Evolutionary conservation across 352 stramenopile genomes (phyloP).

Genomic region (Globisporangium recalcitrans): DNA sequence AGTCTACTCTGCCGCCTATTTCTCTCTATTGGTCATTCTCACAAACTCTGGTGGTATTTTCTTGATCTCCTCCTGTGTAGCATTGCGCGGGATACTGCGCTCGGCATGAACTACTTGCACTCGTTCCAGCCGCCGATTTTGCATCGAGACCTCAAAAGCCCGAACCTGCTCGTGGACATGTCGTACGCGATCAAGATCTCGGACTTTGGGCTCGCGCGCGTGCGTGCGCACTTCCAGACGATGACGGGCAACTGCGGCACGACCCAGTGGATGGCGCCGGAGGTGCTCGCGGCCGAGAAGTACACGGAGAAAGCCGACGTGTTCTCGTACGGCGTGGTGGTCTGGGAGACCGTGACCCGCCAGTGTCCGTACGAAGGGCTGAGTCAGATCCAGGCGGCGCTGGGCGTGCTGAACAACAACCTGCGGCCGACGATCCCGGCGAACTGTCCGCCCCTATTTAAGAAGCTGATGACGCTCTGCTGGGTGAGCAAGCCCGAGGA

Average conservation of each 20-base stretch:
- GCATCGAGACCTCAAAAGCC: slow-evolving; percentile 84
- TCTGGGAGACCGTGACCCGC: slow-evolving; percentile 87
- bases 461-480: slow-evolving; percentile 83
- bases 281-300: slow-evolving; percentile 78
- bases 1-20: neutral
- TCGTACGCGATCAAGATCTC: slow-evolving; percentile 86
- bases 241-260: slow-evolving; percentile 87
- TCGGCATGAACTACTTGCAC: slow-evolving; percentile 88
- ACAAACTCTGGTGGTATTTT: neutral
- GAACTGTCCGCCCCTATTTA: slow-evolving; percentile 71
- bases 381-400: slow-evolving; percentile 84
- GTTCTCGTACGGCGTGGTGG: slow-evolving; percentile 84
- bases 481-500: slow-evolving; percentile 72
- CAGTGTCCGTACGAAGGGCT: slow-evolving; percentile 90
- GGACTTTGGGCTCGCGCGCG: slow-evolving; percentile 82
- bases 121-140: slow-evolving; percentile 83
- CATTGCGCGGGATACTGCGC: slow-evolving; percentile 71
- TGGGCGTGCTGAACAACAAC: slow-evolving; percentile 86
- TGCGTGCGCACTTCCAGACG: slow-evolving; percentile 82
- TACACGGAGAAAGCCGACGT: slow-evolving; percentile 88
- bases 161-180: slow-evolving; percentile 74
- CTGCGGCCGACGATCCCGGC: slow-evolving; percentile 74
- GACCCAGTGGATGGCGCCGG: slow-evolving; percentile 84
- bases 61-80: slow-evolving; percentile 19
- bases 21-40: neutral